Evolutionary conservation across 2,329 filamentous ascomycete genomes (phyloP).

Genomic region (Fusarium sp.): DNA sequence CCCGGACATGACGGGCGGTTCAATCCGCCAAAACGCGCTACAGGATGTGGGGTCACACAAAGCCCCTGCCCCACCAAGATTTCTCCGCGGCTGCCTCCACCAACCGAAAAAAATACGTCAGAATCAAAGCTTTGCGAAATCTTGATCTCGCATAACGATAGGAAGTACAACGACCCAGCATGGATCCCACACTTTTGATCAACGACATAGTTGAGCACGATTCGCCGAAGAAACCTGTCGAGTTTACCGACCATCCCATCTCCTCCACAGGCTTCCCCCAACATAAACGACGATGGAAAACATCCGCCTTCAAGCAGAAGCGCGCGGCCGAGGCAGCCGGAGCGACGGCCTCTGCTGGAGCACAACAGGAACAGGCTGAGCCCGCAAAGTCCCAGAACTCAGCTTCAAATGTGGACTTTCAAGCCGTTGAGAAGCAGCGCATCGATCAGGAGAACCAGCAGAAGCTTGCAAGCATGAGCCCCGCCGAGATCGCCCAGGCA

Average conservation of each 20-base stretch:
- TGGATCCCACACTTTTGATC: constrained; percentile 70
- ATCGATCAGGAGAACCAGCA: constrained; percentile 89
- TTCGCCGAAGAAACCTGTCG: constrained; percentile 72
- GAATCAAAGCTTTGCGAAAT: constrained; percentile 20
- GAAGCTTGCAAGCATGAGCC: constrained; percentile 82
- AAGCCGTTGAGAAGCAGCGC: constrained; percentile 73
- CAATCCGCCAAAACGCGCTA: constrained; percentile 33
- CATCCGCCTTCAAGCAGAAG: constrained; percentile 84
- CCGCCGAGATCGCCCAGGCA: constrained; percentile 85
- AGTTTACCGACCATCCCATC: constrained; percentile 63
- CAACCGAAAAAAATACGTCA: constrained; percentile 44
- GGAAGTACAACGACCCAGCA: constrained; percentile 35
- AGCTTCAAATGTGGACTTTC: constrained; percentile 46
- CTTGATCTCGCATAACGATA: constrained; percentile 8
- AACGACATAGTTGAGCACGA: constrained; percentile 86
- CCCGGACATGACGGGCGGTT: constrained; percentile 18
- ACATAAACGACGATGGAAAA: constrained; percentile 81
- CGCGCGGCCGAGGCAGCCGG: constrained; percentile 47
- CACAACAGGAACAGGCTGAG: constrained; percentile 16
- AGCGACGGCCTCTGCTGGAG: constrained; percentile 4
- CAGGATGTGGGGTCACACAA: constrained; percentile 33
- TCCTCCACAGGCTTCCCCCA: constrained; percentile 84
- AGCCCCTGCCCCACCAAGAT: constrained; percentile 40
- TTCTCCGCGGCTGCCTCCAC: constrained; percentile 41
- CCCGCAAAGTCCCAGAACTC: constrained; percentile 1